Base-by-base conservation (phyloP, 2,329 filamentous ascomycete genomes). In the Xylariaceae sp. region DNA sequence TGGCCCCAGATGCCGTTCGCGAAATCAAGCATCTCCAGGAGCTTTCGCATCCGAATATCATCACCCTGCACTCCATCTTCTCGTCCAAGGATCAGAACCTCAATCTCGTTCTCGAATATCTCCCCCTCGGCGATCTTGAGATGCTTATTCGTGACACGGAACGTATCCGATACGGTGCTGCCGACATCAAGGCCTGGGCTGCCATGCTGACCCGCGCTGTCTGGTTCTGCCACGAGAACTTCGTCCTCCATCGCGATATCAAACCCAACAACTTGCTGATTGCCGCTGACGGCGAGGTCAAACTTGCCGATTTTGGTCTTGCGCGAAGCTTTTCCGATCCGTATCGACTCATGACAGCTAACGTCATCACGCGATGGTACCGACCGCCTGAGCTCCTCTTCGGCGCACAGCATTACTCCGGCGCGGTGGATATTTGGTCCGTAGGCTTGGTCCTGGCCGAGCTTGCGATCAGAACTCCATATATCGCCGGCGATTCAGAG, bases 201-300 rank as follows among this genome's bases (percentile, higher is more conserved):
- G 90, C 89, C 64, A 97, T 97, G 94, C 82, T 97, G n/a, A 84
- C 84, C 34, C 87, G 93, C 48, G 94, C 89, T 30, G 86, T 97
- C 34, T 96, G 91, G 88, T 99, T 96, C 79, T 97, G 94, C 75
- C 94, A 99, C 75, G 90, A 92, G 72, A 95, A 94, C 73, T 93
- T 88, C 68, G 85, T 99, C 15, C 82, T 99, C 35, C 94, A 99
- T 76, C 90, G 94, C 68, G 94, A 99, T 79, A 97, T 99, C 80
- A 99, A 99, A 77, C 93, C 93, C 52, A 97, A 97, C 83, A 99
- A 99, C 78, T 78, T 97, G 75, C 82, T 99, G 61, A 96, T 99
- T 68, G 92, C 92, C 18, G 89, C 90, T 48, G 90, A 96, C 72
- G 93, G 94, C 53, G 90, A 93, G 70, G 86, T 99, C 71, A 97